phyloP scores from a whole-genome alignment of 2,329 filamentous ascomycete genomes.

The Claviceps humidiphila region DNA sequence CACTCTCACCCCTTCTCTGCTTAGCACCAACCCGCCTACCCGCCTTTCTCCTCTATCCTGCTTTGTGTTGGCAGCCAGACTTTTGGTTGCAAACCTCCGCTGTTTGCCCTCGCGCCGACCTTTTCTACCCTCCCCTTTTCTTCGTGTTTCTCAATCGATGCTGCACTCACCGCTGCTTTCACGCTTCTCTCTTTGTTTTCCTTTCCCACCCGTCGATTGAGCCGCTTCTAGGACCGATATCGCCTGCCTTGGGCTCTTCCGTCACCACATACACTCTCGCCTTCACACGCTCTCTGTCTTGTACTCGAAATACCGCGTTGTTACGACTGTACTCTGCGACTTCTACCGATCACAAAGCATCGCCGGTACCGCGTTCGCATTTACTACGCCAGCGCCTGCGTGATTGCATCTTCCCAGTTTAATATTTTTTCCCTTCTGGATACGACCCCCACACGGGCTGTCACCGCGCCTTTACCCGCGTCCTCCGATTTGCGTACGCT shows the following conservation, averaged over 20 bases:
- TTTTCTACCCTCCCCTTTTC: background rate
- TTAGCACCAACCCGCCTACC: background rate
- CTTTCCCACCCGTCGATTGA: too few species aligned
- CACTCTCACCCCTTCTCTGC: background rate
- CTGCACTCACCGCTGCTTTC: background rate
- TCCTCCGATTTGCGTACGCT: background rate
- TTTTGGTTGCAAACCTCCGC: background rate
- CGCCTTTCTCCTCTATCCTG: background rate
- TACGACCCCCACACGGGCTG: background rate
- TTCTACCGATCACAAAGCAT: too few species aligned
- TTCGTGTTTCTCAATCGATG: background rate
- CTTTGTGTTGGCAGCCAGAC: background rate
- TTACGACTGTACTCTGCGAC: too few species aligned
- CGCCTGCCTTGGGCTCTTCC: too few species aligned
- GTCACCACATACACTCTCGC: too few species aligned
- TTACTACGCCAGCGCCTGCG: background rate
- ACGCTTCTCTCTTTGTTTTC: too few species aligned
- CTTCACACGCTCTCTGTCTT: too few species aligned
- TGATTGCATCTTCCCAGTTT: background rate
- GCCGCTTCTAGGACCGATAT: too few species aligned
- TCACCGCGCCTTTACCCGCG: background rate
- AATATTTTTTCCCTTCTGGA: background rate
- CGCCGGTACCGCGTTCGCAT: too few species aligned
- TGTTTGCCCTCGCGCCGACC: background rate
- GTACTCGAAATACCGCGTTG: too few species aligned